Conservation (phyloP, 2,329 filamentous ascomycete species). For the Blastomyces parvus region DNA sequence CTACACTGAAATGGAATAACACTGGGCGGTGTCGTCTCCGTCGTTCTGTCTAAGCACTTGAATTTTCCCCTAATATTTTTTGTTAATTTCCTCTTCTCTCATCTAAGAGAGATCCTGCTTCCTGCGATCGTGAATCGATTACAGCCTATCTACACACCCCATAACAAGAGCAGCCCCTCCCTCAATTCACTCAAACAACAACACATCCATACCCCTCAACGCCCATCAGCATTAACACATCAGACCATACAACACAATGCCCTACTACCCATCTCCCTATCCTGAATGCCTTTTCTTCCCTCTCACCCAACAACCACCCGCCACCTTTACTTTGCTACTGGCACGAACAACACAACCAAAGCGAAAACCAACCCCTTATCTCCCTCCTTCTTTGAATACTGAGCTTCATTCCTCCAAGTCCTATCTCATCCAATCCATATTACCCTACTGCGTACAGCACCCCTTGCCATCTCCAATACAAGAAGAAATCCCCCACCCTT, state of each 20-base stretch:
- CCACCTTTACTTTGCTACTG: background rate
- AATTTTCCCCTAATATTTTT: background rate
- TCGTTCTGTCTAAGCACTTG: background rate
- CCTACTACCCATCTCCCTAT: constrained; percentile 8
- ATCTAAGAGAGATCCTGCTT: background rate
- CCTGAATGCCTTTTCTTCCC: constrained; percentile 12
- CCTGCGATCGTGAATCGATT: no score
- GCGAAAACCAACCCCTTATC: background rate
- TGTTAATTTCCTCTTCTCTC: background rate
- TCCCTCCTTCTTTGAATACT: no score
- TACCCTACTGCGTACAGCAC: no score
- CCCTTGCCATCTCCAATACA: background rate
- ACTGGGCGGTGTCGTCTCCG: background rate
- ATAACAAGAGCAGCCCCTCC: no score
- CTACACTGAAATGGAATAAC: constrained; percentile 1
- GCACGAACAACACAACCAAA: background rate
- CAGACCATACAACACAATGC: constrained; percentile 13
- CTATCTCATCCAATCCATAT: background rate
- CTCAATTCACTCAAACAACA: background rate
- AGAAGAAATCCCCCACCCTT: background rate
- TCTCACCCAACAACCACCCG: constrained; percentile 11
- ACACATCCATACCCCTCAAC: background rate
- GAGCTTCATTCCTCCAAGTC: background rate
- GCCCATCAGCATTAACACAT: background rate
- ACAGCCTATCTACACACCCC: background rate